Evolutionary conservation across 2,329 filamentous ascomycete species (phyloP), one percentile per base, ranked within the genome.

Genomic region (Thielaviopsis ethacetica): DNA sequence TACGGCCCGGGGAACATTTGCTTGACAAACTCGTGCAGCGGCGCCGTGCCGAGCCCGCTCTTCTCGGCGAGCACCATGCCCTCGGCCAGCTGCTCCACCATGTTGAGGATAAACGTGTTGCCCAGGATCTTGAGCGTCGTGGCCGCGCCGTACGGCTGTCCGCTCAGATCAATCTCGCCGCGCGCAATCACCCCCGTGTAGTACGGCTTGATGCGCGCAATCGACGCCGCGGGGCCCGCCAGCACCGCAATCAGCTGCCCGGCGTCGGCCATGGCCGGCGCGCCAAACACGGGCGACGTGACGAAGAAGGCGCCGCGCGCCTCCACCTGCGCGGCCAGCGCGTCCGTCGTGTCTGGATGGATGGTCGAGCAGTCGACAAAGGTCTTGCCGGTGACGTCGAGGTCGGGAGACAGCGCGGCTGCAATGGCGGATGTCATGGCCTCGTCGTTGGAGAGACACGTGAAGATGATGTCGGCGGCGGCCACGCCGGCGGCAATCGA

Each of bases 361-460:
- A 95, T 81, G 26, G 90, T 95, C 3, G 88, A 93, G 76, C 86
- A 91, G 67, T 95, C 90, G 34, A 95, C 79, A 64, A 95, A 84
- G 17, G 93, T 74, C 72, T 95, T 95, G 62, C 81, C 83, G 27
- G 75, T 75, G 19, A 87, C 71, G 7, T 34, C 30, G 60, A 81
- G 72, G 27, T 53, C 59, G 19, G 71, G 67, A 54, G 78, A 65
- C 3, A 88, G 71, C 30, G 85, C 78, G 2, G 75, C 68, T 50
- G 76, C 70, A 61, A 88, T 77, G 21, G 82, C 80, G 4, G 77
- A 72, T 60, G 81, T 77, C 51, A 94, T 81, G 5, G 86, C 86
- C 2, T 78, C 74, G 68, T 95, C 90, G 67, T 93, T 85, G 63
- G 85, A 81, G 3, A 95, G 76, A 67, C 88, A 94, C 62, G 82